Conservation (phyloP, 225 moss, liverwort and hornwort species). For the Asterella californica region DNA sequence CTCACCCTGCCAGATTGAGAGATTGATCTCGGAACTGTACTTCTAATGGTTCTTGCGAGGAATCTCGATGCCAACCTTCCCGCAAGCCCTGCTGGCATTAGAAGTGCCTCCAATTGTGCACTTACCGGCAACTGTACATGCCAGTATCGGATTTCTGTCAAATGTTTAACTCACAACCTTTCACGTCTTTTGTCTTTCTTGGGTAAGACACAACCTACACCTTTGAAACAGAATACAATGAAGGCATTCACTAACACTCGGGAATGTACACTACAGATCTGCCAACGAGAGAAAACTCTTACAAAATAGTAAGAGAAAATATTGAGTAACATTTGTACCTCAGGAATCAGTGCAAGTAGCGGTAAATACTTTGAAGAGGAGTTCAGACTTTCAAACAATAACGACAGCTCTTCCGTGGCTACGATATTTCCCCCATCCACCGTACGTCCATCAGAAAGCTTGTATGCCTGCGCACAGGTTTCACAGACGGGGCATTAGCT, state of each 20-base stretch:
- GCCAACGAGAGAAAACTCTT: no score
- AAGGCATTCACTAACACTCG: not conserved
- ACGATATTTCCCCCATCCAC: slow-evolving; percentile 26
- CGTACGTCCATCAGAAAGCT: slow-evolving; percentile 4
- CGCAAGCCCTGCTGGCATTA: slow-evolving; percentile 67
- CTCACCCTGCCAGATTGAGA: not conserved
- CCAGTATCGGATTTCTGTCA: not conserved
- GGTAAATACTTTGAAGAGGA: slow-evolving; percentile 65
- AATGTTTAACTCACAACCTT: no score
- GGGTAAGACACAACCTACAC: not conserved
- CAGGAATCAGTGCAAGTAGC: slow-evolving; percentile 55
- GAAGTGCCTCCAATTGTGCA: slow-evolving; percentile 55
- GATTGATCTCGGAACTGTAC: slow-evolving; percentile 37
- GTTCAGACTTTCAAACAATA: slow-evolving; percentile 44
- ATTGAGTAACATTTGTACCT: slow-evolving; percentile 38
- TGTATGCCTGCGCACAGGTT: slow-evolving; percentile 11
- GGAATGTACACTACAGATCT: not conserved
- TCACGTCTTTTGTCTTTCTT: not conserved
- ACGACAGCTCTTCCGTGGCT: slow-evolving; percentile 48
- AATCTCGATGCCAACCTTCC: slow-evolving; percentile 67
- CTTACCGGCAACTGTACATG: slow-evolving; percentile 55
- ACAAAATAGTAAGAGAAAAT: no score
- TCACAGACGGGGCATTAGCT: not conserved
- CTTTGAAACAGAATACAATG: no score
- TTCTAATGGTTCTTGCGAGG: slow-evolving; percentile 63